A percentile compares a stretch with the other conserved stretches of the same genome.
Evolutionary conservation across 371 early-diverging fungal species (phyloP).

Genomic region (Mortierella sp.): DNA sequence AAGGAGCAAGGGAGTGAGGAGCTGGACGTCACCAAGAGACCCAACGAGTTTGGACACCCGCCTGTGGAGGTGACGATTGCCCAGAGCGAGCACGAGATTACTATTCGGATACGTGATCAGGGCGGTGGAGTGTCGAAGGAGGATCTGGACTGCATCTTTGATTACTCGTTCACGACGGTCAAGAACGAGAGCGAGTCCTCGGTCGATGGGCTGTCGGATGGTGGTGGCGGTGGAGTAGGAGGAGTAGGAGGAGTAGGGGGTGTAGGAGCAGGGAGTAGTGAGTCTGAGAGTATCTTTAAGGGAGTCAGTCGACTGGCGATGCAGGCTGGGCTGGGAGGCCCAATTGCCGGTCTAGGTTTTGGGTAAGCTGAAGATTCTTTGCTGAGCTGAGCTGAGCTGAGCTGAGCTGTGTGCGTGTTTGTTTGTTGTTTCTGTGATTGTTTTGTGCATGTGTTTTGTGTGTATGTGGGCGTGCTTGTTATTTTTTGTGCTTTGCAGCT

Average conservation of each 20-base stretch:
- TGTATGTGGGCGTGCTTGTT: neutral
- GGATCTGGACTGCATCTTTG: slow-evolving; percentile 85
- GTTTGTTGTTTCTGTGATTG: neutral
- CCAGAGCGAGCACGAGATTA: slow-evolving; percentile 82
- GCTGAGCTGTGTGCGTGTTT: neutral
- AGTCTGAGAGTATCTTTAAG: slow-evolving; percentile 64
- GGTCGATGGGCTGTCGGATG: slow-evolving; percentile 57
- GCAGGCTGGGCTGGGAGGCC: slow-evolving; percentile 90
- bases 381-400: neutral
- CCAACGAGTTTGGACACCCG: slow-evolving; percentile 63
- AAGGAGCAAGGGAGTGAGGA: slow-evolving; percentile 16
- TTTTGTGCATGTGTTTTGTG: neutral
- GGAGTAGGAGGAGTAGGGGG: neutral
- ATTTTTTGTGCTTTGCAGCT: neutral
- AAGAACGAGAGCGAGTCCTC: slow-evolving; percentile 69
- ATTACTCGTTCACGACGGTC: slow-evolving; percentile 95
- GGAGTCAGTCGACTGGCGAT: slow-evolving; percentile 77
- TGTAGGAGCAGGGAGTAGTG: no score
- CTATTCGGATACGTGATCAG: slow-evolving; percentile 91
- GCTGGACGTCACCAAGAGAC: slow-evolving; percentile 30
- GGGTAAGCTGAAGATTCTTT: slow-evolving; percentile 39
- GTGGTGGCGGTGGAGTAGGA: slow-evolving; percentile 34
- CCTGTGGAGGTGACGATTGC: slow-evolving; percentile 92
- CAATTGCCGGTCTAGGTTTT: slow-evolving; percentile 80
- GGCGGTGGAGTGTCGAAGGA: slow-evolving; percentile 92